Evolutionary conservation across 1,284 basidiomycete species (phyloP).

Genomic region (Polyporus tsugae): DNA sequence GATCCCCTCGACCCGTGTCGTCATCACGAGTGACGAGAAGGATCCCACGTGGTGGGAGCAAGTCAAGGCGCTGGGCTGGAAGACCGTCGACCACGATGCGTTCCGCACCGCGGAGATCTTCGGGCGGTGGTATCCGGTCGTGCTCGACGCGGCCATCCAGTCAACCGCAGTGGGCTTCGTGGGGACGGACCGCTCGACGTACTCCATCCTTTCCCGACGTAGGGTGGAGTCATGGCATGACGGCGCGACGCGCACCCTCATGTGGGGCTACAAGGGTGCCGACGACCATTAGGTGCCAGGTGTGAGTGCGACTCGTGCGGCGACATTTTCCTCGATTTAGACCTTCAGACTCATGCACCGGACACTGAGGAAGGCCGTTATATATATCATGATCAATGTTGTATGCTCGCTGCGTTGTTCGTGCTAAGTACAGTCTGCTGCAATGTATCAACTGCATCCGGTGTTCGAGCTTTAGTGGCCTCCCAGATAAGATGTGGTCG

Average conservation of each 20-base stretch:
- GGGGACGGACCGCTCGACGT: conserved; percentile 74
- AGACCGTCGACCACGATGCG: conserved; percentile 60
- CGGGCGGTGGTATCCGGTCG: conserved; percentile 69
- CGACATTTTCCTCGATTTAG: neutral
- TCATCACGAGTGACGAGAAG: conserved; percentile 78
- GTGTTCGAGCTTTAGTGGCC: neutral
- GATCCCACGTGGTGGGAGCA: conserved; percentile 72
- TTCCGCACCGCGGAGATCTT: conserved; percentile 57
- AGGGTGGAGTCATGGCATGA: conserved; percentile 71
- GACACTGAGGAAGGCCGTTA: conserved; percentile 13
- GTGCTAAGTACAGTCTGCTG: neutral
- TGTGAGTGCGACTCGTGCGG: neutral
- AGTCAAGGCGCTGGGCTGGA: conserved; percentile 67
- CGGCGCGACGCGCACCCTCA: conserved; percentile 58
- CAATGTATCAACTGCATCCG: neutral
- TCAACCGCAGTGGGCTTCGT: conserved; percentile 71
- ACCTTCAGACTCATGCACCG: neutral
- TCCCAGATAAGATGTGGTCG: too few relatives aligned
- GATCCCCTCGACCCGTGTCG: conserved; percentile 57
- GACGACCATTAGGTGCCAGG: conserved; percentile 41
- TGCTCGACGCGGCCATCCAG: conserved; percentile 77
- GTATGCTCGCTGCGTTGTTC: conserved; percentile 6
- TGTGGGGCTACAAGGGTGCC: conserved; percentile 59
- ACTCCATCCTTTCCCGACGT: conserved; percentile 68
- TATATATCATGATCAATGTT: conserved; percentile 18